Evolutionary conservation across 2,329 filamentous ascomycete species (phyloP).

Genomic region (Fusarium scirpi): DNA sequence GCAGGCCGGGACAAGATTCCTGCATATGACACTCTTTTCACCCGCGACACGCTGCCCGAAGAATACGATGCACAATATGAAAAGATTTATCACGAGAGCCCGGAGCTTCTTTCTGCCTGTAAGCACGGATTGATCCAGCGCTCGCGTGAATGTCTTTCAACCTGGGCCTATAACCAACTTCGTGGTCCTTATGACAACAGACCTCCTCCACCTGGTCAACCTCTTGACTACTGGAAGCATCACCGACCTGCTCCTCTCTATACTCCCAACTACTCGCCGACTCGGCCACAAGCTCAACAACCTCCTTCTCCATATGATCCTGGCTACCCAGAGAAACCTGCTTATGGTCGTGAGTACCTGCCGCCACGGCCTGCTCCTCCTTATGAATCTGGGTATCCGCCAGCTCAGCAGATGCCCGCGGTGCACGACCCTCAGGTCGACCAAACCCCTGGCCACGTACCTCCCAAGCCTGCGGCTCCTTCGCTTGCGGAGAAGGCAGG

Average conservation of each 20-base stretch:
- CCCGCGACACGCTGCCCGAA: no score
- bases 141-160: not conserved
- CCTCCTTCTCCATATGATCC: not conserved
- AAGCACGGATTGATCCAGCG: not conserved
- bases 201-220: not conserved
- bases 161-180: not conserved
- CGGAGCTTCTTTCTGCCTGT: not conserved
- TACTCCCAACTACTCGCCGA: not conserved
- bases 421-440: not conserved
- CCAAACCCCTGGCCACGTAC: not conserved
- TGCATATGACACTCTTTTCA: not conserved
- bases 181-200: not conserved
- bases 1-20: not conserved
- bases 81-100: no score
- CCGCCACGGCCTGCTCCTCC: not conserved
- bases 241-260: not conserved
- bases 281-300: not conserved
- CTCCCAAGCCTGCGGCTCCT: not conserved
- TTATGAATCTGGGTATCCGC: not conserved
- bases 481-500: not conserved
- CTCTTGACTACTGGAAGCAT: not conserved
- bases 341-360: not conserved
- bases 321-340: not conserved
- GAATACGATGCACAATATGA: no score
- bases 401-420: not conserved